These are phyloP conservation scores for Trichoderma koningiopsis DNA, from an alignment of 2,329 filamentous ascomycete species.

Conservation along the genomic window DNA sequence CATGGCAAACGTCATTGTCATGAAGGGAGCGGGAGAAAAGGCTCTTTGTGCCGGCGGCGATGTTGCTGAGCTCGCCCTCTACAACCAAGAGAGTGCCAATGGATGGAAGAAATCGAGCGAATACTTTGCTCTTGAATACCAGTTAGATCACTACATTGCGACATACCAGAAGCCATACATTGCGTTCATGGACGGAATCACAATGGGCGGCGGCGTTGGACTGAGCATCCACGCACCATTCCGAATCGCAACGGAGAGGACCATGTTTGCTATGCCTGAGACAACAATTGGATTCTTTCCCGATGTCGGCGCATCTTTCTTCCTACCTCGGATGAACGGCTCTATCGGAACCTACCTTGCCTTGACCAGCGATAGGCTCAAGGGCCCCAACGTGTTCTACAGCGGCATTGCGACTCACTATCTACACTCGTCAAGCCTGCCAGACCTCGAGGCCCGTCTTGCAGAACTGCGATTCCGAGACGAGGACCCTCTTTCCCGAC, in stretches of 20 bases:
- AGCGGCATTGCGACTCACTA: conserved; percentile 94
- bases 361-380: conserved; percentile 81
- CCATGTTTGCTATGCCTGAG: conserved; percentile 97
- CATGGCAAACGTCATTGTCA: conserved; percentile 86
- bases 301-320: conserved; percentile 95
- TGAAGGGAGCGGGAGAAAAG: conserved; percentile 83
- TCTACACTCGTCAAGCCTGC: conserved; percentile 84
- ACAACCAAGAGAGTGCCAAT: conserved; percentile 67
- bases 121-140: conserved; percentile 95
- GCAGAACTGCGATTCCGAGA: conserved; percentile 89
- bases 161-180: conserved; percentile 93
- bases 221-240: conserved; percentile 94
- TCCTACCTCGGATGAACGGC: conserved; percentile 87
- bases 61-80: conserved; percentile 73
- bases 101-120: conserved; percentile 76
- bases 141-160: conserved; percentile 91
- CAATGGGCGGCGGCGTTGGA: conserved; percentile 96
- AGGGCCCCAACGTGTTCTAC: conserved; percentile 85
- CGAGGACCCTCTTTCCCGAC: conserved; percentile 62
- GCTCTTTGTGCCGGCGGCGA: conserved; percentile 95
- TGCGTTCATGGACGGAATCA: conserved; percentile 95
- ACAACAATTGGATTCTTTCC: conserved; percentile 99
- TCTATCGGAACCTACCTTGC: conserved; percentile 88
- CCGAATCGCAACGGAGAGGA: conserved; percentile 93
- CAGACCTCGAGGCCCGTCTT: conserved; percentile 78